Base-by-base conservation (phyloP, 2,329 filamentous ascomycete species). In the Myotisia sp. region DNA sequence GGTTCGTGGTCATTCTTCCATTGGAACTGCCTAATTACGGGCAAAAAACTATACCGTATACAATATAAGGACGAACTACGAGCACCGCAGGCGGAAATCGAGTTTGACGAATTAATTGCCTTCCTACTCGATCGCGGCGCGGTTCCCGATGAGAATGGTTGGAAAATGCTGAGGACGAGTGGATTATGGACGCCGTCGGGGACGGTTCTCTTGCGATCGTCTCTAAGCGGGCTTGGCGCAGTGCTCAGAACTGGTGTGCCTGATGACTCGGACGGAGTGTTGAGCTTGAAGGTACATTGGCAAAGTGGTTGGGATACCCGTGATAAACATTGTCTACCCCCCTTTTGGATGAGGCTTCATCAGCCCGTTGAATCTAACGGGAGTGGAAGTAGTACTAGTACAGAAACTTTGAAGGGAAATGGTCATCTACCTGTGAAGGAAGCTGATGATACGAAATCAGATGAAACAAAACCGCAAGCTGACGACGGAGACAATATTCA, bases 1-100 rank as follows among this genome's bases (percentile, higher is more conserved):
- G 74, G 74, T 0, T 66, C 60, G 18, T 79, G 74, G 74, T 75
- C 73, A 0, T 68, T 67, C 0, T 76, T 79, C 49, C 69, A 78
- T 51, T 79, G 74, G 74, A 68, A 67, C 44, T 66, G 66, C n/a
- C 65, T 75, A 42, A 58, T 68, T 2, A 74, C 76, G 16, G 74
- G 74, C 1, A 58, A 68, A 36, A 74, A 71, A 47, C 68, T 69
- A 9, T 74, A 76, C 54, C 62, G 74, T 21, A 62, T 78, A 24
- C 71, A 77, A 48, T 79, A 77, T 43, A 68, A 59, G 34, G 63
- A 66, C 34, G 58, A 66, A 31, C 43, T 67, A 34, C 46, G 53
- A 6, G 58, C 64, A 33, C 63, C 63, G 7, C 62, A 65, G 39
- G 62, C 63, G 1, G 63, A 66, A 37, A 56, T 66, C 35, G 60